Base-by-base conservation (phyloP, 768 basidiomycete genomes). In the Mycena capillaripes region DNA sequence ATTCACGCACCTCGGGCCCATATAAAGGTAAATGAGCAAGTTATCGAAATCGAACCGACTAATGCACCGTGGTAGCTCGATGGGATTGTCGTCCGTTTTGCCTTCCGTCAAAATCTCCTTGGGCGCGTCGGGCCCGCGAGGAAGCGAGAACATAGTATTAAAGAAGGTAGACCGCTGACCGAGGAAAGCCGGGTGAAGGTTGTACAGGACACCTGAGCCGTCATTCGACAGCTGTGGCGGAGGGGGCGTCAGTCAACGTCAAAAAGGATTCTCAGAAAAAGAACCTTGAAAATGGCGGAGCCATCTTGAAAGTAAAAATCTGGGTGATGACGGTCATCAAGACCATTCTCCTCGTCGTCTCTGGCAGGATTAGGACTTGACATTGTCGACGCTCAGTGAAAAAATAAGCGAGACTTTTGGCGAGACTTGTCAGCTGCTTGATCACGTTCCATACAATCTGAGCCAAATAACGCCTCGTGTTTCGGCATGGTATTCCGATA, bases 101-200 rank as follows among this genome's bases (percentile, higher is more conserved):
- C 69, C 69, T 36, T 70, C 61, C 0, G 61, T 55, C 16, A 56
- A 21, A n/a, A 70, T 48, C 2, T 17, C n/a, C 12, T 14, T 4
- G 21, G 60, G 21, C 12, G 12, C n/a, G 4, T 56, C 34, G 19
- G 40, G 62, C 16, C 42, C 40, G 9, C 63, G 70, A n/a, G 70
- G 70, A 2, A 71, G 63, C 16, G 70, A 64, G 19, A 71, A 71
- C 21, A 71, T 10, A 1, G 62, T 32, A 0, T 48, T 42, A 60
- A 60, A 71, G 48, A 71, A 59, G 4, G 36, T 17, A 10, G 70
- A 71, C 0, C 69, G 17, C 4, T 4, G 5, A 0, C 42, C 42
- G 19, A 70, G 69, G 4, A 70, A 1, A 17, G 44, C 29, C 1
- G 55, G 21, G 17, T 70, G 69, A 29, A 70, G 69, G 0, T 64